These are phyloP conservation scores for Metschnikowia dekortorum DNA, from an alignment of 805 yeast species.

Conservation along the genomic window DNA sequence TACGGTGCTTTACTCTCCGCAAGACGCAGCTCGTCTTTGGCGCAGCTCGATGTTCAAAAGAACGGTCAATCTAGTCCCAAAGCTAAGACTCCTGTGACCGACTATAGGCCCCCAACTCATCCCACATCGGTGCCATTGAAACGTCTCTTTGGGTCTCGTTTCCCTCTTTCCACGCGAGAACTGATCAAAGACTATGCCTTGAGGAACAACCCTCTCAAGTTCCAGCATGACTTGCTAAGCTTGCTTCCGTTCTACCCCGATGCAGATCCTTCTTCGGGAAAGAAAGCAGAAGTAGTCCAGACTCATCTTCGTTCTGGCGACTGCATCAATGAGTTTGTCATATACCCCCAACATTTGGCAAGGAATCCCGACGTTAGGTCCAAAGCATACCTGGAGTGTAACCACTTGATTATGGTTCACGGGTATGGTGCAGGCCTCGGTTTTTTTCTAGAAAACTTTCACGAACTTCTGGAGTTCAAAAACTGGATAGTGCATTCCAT, in stretches of 20 bases:
- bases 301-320: constrained; percentile 28
- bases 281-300: constrained; percentile 29
- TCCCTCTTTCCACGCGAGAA: constrained; percentile 53
- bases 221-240: constrained; percentile 45
- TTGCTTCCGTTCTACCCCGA: constrained; percentile 45
- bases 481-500: constrained; percentile 79
- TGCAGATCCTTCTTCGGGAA: constrained; percentile 23
- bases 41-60: neutral
- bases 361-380: constrained; percentile 9
- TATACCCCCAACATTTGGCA: constrained; percentile 19
- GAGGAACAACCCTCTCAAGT: constrained; percentile 34
- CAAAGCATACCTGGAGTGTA: constrained; percentile 14
- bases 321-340: constrained; percentile 39
- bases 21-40: neutral
- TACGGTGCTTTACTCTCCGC: neutral
- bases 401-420: constrained; percentile 42
- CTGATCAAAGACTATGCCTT: constrained; percentile 50
- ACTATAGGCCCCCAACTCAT: constrained; percentile 53
- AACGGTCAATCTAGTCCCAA: neutral
- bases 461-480: constrained; percentile 23
- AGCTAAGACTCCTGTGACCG: neutral
- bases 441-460: constrained; percentile 37
- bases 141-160: constrained; percentile 48
- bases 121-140: constrained; percentile 64
- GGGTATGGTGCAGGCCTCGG: constrained; percentile 47